A percentile compares a stretch with the other conserved stretches of the same genome.
These are phyloP conservation scores for Aquilaria malaccensis DNA, from an alignment of 345 rosid species.

Conservation along the genomic window DNA sequence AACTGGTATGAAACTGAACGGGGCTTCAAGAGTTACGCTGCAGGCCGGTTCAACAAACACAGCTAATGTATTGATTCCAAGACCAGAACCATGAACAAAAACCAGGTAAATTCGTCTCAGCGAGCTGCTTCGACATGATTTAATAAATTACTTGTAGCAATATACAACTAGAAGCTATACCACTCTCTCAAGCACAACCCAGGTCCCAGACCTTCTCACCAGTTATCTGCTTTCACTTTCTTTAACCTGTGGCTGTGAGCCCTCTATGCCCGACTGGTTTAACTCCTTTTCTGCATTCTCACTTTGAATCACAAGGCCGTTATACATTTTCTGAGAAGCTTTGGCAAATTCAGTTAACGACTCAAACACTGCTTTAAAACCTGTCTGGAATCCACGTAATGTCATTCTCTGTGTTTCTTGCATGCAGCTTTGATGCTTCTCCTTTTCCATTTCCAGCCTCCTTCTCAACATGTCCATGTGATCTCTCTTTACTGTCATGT, in stretches of 20 bases:
- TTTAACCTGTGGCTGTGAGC: constrained; percentile 21
- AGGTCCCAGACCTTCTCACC: not conserved
- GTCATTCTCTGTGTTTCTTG: constrained; percentile 55
- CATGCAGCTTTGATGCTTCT: constrained; percentile 40
- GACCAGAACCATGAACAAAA: constrained; percentile 7
- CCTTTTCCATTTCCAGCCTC: constrained; percentile 45
- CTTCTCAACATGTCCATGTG: constrained; percentile 41
- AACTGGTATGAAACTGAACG: too few species aligned
- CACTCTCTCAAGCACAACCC: not conserved
- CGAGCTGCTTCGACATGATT: constrained; percentile 46
- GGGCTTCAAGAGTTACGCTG: too few species aligned
- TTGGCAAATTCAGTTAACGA: constrained; percentile 44
- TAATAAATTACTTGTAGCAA: not conserved
- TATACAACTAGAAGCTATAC: constrained; percentile 19
- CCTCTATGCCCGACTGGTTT: constrained; percentile 26
- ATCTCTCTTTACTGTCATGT: constrained; percentile 33
- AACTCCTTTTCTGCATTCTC: constrained; percentile 25
- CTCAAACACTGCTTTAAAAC: constrained; percentile 42
- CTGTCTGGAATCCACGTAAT: constrained; percentile 45
- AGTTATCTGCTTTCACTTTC: constrained; percentile 31
- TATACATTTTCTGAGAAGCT: constrained; percentile 45
- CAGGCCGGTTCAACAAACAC: too few species aligned
- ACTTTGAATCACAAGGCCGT: constrained; percentile 28
- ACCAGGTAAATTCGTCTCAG: constrained; percentile 32
- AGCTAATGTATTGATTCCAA: too few species aligned